Conservation (phyloP, 345 rosid species). For the Bruguiera sexangula region DNA sequence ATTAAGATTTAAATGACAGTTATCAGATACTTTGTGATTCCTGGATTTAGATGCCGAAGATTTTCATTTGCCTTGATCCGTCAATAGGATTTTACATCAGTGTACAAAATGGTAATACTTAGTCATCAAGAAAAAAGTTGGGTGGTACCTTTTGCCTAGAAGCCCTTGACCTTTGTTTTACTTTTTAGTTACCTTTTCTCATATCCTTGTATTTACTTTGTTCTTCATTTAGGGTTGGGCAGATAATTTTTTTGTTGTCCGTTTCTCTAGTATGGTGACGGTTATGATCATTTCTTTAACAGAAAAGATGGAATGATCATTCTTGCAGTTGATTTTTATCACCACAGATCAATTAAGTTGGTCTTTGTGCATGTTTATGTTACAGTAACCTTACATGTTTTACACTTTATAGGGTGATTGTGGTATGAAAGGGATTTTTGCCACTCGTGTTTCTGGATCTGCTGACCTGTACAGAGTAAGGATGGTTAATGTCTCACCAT, state of each 20-base stretch:
- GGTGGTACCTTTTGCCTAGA: background rate
- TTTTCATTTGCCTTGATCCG: background rate
- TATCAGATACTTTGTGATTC: background rate
- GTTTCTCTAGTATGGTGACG: too few species aligned
- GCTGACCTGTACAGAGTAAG: constrained; percentile 77
- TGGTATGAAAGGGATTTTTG: constrained; percentile 90
- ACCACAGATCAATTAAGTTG: too few species aligned
- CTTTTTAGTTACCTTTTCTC: background rate
- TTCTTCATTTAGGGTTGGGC: background rate
- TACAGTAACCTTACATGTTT: constrained; percentile 1
- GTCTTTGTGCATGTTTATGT: too few species aligned
- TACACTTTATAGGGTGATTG: constrained; percentile 60
- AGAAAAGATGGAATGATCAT: too few species aligned
- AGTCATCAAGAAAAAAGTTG: background rate
- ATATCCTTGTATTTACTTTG: background rate
- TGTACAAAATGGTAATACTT: background rate
- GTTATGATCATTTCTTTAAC: background rate
- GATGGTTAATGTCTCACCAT: constrained; percentile 10
- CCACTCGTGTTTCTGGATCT: constrained; percentile 87
- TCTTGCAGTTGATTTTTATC: background rate
- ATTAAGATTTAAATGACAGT: background rate
- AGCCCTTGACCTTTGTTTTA: background rate
- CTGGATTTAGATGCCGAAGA: background rate
- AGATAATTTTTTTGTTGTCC: background rate
- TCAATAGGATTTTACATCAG: background rate